These are phyloP conservation scores for Paramecium pentaurelia DNA, from an alignment of 73 alveolate species.

Conservation along the genomic window DNA sequence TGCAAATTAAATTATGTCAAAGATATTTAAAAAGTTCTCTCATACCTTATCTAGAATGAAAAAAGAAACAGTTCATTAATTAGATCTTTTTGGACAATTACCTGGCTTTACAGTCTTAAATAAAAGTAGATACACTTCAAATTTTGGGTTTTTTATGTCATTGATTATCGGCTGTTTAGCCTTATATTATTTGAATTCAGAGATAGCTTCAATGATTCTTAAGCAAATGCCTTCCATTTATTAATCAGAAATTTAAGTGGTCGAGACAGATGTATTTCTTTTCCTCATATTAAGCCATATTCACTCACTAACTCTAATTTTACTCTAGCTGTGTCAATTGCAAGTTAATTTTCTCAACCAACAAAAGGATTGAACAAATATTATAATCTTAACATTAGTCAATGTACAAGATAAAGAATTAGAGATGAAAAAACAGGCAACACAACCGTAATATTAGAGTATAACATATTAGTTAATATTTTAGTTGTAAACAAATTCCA, in stretches of 20 bases:
- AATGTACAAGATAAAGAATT: background rate
- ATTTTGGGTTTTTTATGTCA: background rate
- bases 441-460: background rate
- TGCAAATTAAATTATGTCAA: background rate
- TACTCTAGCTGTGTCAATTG: background rate
- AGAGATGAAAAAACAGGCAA: background rate
- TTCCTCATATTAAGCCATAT: background rate
- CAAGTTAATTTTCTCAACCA: background rate
- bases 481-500: background rate
- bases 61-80: background rate
- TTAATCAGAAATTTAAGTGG: background rate
- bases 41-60: background rate
- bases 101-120: background rate
- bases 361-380: background rate
- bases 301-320: background rate
- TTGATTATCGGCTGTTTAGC: background rate
- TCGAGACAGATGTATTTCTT: background rate
- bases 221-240: background rate
- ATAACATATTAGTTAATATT: background rate
- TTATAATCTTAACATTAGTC: background rate
- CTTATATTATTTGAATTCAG: background rate
- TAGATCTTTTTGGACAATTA: slow-evolving; percentile 8
- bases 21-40: background rate
- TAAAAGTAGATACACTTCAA: slow-evolving; percentile 6
- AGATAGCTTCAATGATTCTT: background rate